A percentile compares a stretch with the other conserved stretches of the same genome.
Evolutionary conservation across 169 alveolate species (phyloP).

Genomic region (Babesia bigemina): DNA sequence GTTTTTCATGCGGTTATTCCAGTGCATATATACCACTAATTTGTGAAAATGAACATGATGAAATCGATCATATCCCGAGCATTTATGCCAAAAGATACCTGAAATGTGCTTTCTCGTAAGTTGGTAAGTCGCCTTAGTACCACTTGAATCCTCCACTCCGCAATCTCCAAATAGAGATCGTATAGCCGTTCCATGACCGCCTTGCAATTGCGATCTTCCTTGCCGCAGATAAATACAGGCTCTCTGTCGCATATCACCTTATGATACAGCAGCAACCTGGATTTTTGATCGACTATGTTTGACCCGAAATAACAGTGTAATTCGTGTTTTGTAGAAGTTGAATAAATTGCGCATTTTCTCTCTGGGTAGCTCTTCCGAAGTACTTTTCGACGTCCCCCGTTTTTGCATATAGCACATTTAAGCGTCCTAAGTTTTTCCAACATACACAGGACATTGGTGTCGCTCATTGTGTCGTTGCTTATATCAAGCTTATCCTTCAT

Average conservation of each 20-base stretch:
- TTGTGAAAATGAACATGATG: slow-evolving; percentile 6
- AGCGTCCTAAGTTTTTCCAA: slow-evolving; percentile 1
- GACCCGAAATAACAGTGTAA: slow-evolving; percentile 12
- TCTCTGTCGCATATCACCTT: slow-evolving; percentile 6
- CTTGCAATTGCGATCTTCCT: slow-evolving; percentile 6
- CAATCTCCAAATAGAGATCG: not conserved
- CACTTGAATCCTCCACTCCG: not conserved
- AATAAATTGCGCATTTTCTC: not conserved
- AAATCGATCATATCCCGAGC: slow-evolving; percentile 1
- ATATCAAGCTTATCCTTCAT: not conserved
- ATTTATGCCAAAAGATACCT: slow-evolving; percentile 12
- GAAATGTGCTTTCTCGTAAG: not conserved
- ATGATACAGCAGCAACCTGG: slow-evolving; percentile 4
- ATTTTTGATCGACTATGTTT: not conserved
- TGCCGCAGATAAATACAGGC: slow-evolving; percentile 14
- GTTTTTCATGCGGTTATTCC: too few relatives aligned
- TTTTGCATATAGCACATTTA: not conserved
- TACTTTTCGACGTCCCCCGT: slow-evolving; percentile 1
- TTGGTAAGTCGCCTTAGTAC: slow-evolving; percentile 5
- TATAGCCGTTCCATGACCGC: slow-evolving; percentile 1
- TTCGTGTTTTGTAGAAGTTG: not conserved
- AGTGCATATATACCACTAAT: too few relatives aligned
- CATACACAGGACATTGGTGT: not conserved
- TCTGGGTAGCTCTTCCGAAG: slow-evolving; percentile 10
- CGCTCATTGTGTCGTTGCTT: not conserved